Evolutionary conservation across 1,139 yeast species (phyloP), one percentile per base, ranked within the genome.

Genomic region (Yamadazyma atmosphaerica): DNA sequence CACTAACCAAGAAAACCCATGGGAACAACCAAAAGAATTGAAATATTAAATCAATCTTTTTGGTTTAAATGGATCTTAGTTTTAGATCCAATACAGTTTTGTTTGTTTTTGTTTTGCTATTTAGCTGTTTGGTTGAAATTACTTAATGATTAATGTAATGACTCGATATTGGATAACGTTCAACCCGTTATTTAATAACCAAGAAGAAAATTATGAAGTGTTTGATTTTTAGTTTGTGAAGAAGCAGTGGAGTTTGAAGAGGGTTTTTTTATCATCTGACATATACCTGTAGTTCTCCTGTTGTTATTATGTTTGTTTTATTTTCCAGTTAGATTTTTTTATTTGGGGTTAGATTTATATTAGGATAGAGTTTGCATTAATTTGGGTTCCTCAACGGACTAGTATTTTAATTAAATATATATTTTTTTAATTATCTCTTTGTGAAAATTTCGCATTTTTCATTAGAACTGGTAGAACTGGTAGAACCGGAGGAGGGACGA

Each of bases 1-100:
- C 85, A 94, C 99, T 65, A 87, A 92, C 86, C 99, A 90, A 81
- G 86, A 85, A 63, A 86, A 87, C 81, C 77, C 96, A 59, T 92
- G 98, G 98, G 98, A 92, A 80, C 82, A 87, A 74, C 96, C 98
- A 72, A 88, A 88, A 79, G 77, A 79, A 68, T 85, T 92, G 72
- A 74, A 77, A 64, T 77, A 81, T 51, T 90, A 86, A 72, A 49
- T 42, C 34, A 21, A 32, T 32, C 39, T 25, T 33, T 39, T 25
- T 29, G 13, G 14, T 33, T 31, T 11, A 11, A 7, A 29, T 34
- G 18, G 28, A 17, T 35, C 10, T 29, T 30, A 29, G 34, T 23
- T 35, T 33, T 38, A 32, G 37, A 30, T 39, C 14, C 14, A 11
- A 4, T 24, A 13, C 33, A 19, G 25, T 29, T 33, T 32, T 34